Conservation (phyloP, 345 rosid species). For the Ceriops tagal region DNA sequence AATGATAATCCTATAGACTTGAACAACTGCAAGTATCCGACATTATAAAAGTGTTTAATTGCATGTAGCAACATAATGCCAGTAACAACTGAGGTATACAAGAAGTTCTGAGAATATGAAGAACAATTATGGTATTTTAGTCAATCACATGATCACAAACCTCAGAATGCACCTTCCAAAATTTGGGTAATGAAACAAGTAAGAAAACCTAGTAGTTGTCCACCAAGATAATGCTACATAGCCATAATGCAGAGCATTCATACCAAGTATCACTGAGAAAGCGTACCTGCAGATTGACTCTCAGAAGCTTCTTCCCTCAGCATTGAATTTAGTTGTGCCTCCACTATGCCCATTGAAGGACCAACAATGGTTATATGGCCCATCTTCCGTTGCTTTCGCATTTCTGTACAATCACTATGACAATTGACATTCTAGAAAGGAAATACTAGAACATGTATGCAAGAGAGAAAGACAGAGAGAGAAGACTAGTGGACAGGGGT, state of each 20-base stretch:
- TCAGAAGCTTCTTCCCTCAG: constrained; percentile 40
- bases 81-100: background rate
- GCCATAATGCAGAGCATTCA: background rate
- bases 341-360: constrained; percentile 58
- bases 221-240: too few species aligned
- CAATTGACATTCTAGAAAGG: background rate
- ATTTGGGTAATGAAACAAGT: background rate
- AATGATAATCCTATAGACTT: background rate
- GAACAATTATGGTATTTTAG: background rate
- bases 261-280: background rate
- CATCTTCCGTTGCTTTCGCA: constrained; percentile 93
- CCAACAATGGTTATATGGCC: constrained; percentile 92
- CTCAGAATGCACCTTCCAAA: constrained; percentile 2
- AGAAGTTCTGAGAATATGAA: too few species aligned
- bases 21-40: background rate
- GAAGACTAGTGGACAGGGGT: background rate
- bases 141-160: background rate
- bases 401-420: constrained; percentile 41
- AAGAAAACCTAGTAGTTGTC: too few species aligned
- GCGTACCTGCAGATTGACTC: constrained; percentile 48
- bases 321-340: constrained; percentile 53
- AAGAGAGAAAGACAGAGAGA: background rate
- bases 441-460: background rate
- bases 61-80: background rate
- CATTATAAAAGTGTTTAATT: background rate